Base-by-base conservation (phyloP, 2,329 filamentous ascomycete genomes). In the Alternaria panax region DNA sequence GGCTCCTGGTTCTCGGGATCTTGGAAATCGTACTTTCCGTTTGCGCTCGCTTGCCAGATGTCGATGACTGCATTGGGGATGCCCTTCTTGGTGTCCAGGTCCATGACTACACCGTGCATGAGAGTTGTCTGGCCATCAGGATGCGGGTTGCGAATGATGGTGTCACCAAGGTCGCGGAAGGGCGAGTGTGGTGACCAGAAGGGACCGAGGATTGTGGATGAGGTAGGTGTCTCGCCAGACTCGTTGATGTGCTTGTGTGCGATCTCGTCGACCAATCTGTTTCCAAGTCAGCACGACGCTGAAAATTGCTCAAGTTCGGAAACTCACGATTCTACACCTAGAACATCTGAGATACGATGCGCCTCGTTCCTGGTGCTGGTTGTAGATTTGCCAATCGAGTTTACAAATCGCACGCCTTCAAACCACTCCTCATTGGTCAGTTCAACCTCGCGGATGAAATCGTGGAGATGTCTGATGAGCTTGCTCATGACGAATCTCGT, bases 391-490 rank as follows among this genome's bases (percentile, higher is more conserved):
- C 91, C 90, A 62, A 92, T 86, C 45, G 86, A 84, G 82, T 93
- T 93, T 80, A 93, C 80, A 75, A 90, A 92, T 71, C 90, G 84
- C 54, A 93, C 89, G 54, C 90, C 91, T 7, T 86, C 79, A 78
- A 92, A 86, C 90, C 90, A 93, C 79, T 93, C 91, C 54, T 91
- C 90, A 30, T 87, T 84, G 18, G 88, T 92, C 51, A 93, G 86
- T 79, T 93, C 90, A 65, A 91, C 86, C 73, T 93, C 91, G 58
- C 91, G 87, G 57, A 87, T 86, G 76, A 93, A 93, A 79, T 92
- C 90, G 81, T 93, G 91, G 59, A 93, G 83, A 80, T 93, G 90
- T 48, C 80, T 83, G 78, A 92, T 88, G 68, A 92, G 79, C 27
- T 85, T 82, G 61, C 82, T 78, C 71, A 93, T 81, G 69, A 93